Percentiles rank a stretch among this genome's conserved stretches.
These are phyloP conservation scores for Lenwebbia sp. DNA, from an alignment of 345 rosid genomes.

Conservation along the genomic window DNA sequence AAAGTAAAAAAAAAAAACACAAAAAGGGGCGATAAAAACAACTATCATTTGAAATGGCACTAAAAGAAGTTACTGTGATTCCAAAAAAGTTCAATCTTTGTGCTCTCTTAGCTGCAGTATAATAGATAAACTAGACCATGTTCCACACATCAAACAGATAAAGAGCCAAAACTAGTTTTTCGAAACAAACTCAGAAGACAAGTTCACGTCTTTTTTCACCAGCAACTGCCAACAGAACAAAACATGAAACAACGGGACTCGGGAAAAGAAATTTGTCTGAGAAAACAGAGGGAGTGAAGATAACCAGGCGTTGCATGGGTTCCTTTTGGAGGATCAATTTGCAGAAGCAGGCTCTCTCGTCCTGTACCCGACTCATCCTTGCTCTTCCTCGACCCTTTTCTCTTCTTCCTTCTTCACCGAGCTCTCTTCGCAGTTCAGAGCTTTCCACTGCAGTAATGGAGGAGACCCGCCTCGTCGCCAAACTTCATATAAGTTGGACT, in stretches of 20 bases:
- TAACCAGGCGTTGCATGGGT: not conserved
- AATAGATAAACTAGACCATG: not conserved
- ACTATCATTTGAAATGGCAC: not conserved
- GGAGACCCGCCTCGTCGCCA: not conserved
- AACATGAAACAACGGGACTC: not conserved
- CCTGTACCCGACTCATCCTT: not conserved
- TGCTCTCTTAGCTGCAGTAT: not conserved
- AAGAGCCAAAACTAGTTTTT: not conserved
- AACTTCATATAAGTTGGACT: not conserved
- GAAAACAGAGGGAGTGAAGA: not conserved
- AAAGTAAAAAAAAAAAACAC: not conserved
- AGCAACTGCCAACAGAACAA: not conserved
- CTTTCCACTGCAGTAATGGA: not conserved
- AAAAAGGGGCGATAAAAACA: not conserved
- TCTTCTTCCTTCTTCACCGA: not conserved
- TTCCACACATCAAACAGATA: not conserved
- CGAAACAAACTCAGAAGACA: not conserved
- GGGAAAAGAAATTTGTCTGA: not conserved
- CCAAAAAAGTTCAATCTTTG: not conserved
- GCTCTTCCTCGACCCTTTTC: not conserved
- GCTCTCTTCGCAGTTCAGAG: not conserved
- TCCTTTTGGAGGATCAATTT: not conserved
- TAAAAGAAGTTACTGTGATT: no score
- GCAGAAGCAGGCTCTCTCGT: not conserved
- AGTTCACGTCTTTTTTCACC: not conserved